Base-by-base conservation (phyloP, 2,329 filamentous ascomycete genomes). In the Colletotrichum falcatum region DNA sequence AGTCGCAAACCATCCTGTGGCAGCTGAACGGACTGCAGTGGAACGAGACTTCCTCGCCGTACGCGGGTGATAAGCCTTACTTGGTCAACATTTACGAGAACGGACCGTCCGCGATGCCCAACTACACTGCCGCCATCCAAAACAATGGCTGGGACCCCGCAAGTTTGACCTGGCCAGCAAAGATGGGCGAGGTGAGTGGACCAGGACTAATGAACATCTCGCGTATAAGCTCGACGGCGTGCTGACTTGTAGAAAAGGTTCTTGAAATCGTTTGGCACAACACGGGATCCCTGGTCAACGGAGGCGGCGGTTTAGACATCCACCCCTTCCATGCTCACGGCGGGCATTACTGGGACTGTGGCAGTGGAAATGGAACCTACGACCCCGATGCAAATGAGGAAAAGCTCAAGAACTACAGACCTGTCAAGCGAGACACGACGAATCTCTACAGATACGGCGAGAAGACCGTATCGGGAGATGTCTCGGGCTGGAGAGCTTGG, bases 401-500 rank as follows among this genome's bases (percentile, higher is more conserved):
- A n/a, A 77, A 8, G 60, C 20, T 71, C 48, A 61, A 65, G 26
- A 71, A 71, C 20, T 82, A 80, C 70, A 76, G 72, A 23, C 82
- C 84, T 0, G 79, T 82, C 11, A 75, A 74, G 65, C 75, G 84
- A 18, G 84, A 86, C 75, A 85, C 84, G 0, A 89, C 87, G 1
- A 84, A 88, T 72, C 79, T 91, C 4, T 89, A 89, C 72, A 78
- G 85, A 2, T 91, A 90, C 72, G 78, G 77, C 0, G 73, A 78
- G 4, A 81, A 80, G 30, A 84, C 82, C 0, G 73, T 72, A 2
- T 76, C 83, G 0, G 78, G 83, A 5, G 76, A 80, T 7, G 82
- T 81, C 2, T 80, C 83, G 0, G 88, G 89, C 0, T 92, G 89
- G 89, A 80, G 89, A 26, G 89, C 83, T 0, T 91, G 89, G 89